Evolutionary conservation across 148 eudicot species (phyloP).

Genomic region (Fagopyrum esculentum): DNA sequence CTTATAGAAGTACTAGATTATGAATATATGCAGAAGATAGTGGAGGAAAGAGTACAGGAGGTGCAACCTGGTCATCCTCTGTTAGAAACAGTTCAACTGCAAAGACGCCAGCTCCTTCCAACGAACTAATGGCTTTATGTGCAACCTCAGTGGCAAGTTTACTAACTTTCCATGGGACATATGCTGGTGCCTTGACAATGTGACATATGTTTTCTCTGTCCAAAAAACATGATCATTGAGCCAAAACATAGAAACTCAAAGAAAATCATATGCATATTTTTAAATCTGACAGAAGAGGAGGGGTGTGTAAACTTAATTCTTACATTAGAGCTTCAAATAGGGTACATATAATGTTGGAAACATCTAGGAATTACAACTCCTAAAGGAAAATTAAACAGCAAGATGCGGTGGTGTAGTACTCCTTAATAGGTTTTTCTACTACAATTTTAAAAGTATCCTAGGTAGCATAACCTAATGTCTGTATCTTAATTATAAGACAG

Average conservation of each 20-base stretch:
- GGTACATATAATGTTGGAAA: not conserved
- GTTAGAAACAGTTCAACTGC: slow-evolving; percentile 93
- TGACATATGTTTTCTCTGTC: slow-evolving; percentile 89
- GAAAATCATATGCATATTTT: not conserved
- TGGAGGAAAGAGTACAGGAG: not conserved
- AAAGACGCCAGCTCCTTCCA: slow-evolving; percentile 97
- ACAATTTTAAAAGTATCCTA: no score
- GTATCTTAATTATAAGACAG: no score
- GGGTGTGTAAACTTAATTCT: no score
- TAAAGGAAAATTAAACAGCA: not conserved
- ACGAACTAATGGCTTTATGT: slow-evolving; percentile 64
- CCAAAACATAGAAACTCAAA: not conserved
- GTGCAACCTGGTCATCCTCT: slow-evolving; percentile 63
- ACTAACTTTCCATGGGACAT: slow-evolving; percentile 66
- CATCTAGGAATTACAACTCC: not conserved
- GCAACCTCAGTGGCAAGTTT: slow-evolving; percentile 84
- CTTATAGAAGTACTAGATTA: not conserved
- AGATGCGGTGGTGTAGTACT: not conserved
- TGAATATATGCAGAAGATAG: not conserved
- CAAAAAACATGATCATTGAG: not conserved
- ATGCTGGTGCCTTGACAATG: slow-evolving; percentile 91
- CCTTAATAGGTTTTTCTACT: not conserved
- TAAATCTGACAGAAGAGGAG: no score
- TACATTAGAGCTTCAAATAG: no score
- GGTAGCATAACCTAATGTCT: no score